These are phyloP conservation scores for Mariannaea elegans DNA, from an alignment of 2,329 filamentous ascomycete species.

Conservation along the genomic window DNA sequence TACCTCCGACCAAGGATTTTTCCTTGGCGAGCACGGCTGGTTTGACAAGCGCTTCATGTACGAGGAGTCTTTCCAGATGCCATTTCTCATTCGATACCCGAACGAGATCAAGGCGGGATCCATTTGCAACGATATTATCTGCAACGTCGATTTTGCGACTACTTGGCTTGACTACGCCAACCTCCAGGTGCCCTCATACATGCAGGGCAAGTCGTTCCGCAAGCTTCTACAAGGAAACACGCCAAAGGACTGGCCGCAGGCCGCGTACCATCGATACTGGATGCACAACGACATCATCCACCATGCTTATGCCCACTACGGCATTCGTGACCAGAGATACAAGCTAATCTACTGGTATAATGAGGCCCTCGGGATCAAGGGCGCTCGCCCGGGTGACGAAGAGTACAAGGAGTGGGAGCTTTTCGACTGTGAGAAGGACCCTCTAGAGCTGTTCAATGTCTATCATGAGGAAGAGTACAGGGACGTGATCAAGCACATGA, in stretches of 20 bases:
- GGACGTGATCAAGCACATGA: constrained; percentile 52
- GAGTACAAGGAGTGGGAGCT: constrained; percentile 62
- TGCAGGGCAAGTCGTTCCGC: constrained; percentile 60
- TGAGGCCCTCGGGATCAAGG: constrained; percentile 55
- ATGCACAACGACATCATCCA: constrained; percentile 63
- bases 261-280: constrained; percentile 65
- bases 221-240: constrained; percentile 48
- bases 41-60: constrained; percentile 69
- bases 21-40: constrained; percentile 65
- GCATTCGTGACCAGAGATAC: constrained; percentile 59
- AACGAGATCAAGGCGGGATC: constrained; percentile 48
- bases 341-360: constrained; percentile 68
- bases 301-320: constrained; percentile 61
- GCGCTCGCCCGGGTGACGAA: constrained; percentile 50
- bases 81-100: constrained; percentile 59
- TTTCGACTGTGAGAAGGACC: constrained; percentile 61
- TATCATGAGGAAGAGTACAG: constrained; percentile 51
- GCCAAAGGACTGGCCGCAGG: constrained; percentile 57
- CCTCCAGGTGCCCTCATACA: constrained; percentile 54
- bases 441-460: constrained; percentile 58
- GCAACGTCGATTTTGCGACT: constrained; percentile 64
- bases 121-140: constrained; percentile 58
- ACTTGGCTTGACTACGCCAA: constrained; percentile 58
- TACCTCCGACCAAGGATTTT: constrained; percentile 64
- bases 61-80: constrained; percentile 66